Evolutionary conservation across 2,329 filamentous ascomycete species (phyloP).

Genomic region (Pseudogymnoascus sp.): DNA sequence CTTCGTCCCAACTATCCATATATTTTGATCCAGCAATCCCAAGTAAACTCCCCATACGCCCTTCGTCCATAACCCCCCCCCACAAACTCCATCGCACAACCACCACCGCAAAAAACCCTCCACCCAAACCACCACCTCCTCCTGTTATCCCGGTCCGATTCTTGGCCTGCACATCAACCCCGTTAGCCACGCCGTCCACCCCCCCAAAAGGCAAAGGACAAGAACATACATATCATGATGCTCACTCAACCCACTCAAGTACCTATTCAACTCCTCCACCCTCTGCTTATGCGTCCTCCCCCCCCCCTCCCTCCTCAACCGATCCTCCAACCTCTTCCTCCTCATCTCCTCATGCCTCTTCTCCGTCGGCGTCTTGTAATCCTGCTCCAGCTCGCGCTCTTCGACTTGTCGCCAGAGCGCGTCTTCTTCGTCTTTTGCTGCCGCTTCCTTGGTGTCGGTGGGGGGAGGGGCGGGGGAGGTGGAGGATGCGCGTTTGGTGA

Average conservation of each 20-base stretch:
- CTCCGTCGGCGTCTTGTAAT: conserved; percentile 76
- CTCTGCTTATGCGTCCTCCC: conserved; percentile 95
- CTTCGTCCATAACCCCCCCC: not conserved
- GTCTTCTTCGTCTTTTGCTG: conserved; percentile 39
- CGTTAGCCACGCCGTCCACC: not conserved
- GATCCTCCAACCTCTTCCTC: conserved; percentile 72
- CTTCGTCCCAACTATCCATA: not conserved
- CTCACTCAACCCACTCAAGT: conserved; percentile 83
- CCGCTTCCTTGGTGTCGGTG: conserved; percentile 30
- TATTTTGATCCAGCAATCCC: not conserved
- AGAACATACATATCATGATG: conserved; percentile 81
- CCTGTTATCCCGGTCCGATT: conserved; percentile 46
- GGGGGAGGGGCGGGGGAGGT: not conserved
- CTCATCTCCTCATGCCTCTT: conserved; percentile 69
- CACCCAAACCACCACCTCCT: not conserved
- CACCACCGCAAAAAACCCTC: not conserved
- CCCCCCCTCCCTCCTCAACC: conserved; percentile 51
- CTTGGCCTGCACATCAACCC: conserved; percentile 31
- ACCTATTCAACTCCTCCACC: conserved; percentile 91
- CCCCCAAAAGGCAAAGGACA: not conserved
- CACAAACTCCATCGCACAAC: not conserved
- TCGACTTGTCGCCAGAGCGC: conserved; percentile 20
- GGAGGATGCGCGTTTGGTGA: not conserved
- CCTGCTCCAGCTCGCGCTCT: conserved; percentile 26
- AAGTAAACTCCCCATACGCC: not conserved